Conservation (phyloP, 495 filamentous ascomycete genomes). For the Penicillium paradoxum region DNA sequence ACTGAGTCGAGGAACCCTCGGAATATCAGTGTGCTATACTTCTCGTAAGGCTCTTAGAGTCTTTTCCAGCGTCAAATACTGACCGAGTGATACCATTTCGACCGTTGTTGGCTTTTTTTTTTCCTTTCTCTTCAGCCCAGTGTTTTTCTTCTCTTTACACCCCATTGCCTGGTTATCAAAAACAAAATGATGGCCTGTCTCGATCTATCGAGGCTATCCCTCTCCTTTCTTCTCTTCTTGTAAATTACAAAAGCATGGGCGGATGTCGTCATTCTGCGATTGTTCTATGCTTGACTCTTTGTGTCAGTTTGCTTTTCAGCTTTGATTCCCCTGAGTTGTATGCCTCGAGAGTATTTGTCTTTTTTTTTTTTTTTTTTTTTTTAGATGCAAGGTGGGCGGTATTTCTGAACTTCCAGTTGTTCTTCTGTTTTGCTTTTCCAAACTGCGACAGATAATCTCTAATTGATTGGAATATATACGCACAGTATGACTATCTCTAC, state of each 20-base stretch:
- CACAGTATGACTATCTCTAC: not conserved
- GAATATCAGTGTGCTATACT: not conserved
- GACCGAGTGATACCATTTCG: not conserved
- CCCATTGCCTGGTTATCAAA: slow-evolving; percentile 13
- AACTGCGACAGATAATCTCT: slow-evolving; percentile 18
- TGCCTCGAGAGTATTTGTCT: slow-evolving; percentile 10
- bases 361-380: slow-evolving; percentile 6
- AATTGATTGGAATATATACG: slow-evolving; percentile 12
- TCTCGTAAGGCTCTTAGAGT: not conserved
- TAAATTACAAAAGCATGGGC: slow-evolving; percentile 46
- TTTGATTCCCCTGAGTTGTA: slow-evolving; percentile 18
- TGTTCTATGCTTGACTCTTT: slow-evolving; percentile 17
- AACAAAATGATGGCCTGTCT: slow-evolving; percentile 15
- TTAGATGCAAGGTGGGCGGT: slow-evolving; percentile 27
- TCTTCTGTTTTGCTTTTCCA: slow-evolving; percentile 3
- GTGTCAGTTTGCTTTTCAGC: slow-evolving; percentile 19
- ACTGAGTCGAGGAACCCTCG: not conserved
- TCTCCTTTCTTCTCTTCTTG: slow-evolving; percentile 17
- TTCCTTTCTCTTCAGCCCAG: slow-evolving; percentile 1
- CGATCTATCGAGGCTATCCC: slow-evolving; percentile 7
- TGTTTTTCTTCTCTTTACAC: slow-evolving; percentile 9
- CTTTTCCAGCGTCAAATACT: not conserved
- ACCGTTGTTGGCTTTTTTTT: not conserved
- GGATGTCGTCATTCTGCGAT: slow-evolving; percentile 27
- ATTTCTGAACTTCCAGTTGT: slow-evolving; percentile 10